Percentiles rank a stretch among this genome's conserved stretches.
Evolutionary conservation across 495 filamentous ascomycete genomes (phyloP).

Genomic region (Chaetomidium leptoderma): DNA sequence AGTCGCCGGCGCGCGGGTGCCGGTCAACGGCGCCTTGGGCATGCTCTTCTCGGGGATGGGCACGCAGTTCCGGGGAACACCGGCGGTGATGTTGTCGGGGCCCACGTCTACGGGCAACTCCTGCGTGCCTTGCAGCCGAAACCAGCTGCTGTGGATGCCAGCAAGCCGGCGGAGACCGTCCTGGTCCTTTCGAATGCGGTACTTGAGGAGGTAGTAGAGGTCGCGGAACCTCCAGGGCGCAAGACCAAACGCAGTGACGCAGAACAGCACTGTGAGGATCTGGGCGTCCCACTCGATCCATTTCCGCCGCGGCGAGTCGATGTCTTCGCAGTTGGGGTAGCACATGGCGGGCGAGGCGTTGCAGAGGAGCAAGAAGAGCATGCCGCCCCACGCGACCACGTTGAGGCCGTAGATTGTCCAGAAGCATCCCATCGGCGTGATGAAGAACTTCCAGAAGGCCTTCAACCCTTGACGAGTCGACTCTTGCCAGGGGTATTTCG

Average conservation of each 20-base stretch:
- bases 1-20: constrained; percentile 61
- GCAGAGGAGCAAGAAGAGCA: constrained; percentile 79
- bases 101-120: constrained; percentile 41
- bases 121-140: constrained; percentile 58
- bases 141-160: constrained; percentile 66
- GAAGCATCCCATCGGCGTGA: constrained; percentile 66
- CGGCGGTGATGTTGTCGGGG: constrained; percentile 40
- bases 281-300: constrained; percentile 88
- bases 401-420: constrained; percentile 75
- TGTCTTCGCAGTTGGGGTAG: constrained; percentile 63
- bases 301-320: constrained; percentile 65
- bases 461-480: constrained; percentile 51
- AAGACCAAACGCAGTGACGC: constrained; percentile 78
- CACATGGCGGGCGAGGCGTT: constrained; percentile 79
- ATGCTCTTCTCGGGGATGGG: constrained; percentile 54
- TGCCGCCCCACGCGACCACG: constrained; percentile 82
- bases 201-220: constrained; percentile 62
- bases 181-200: constrained; percentile 51
- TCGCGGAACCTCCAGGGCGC: constrained; percentile 84
- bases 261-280: constrained; percentile 79
- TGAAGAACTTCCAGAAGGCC: constrained; percentile 52
- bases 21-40: constrained; percentile 57
- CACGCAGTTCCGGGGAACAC: constrained; percentile 38
- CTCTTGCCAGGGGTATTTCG: constrained; percentile 60
- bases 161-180: constrained; percentile 57